Percentiles rank a stretch among this genome's conserved stretches.
Evolutionary conservation across 495 filamentous ascomycete genomes (phyloP).

Genomic region (Penicillium bovifimosum): DNA sequence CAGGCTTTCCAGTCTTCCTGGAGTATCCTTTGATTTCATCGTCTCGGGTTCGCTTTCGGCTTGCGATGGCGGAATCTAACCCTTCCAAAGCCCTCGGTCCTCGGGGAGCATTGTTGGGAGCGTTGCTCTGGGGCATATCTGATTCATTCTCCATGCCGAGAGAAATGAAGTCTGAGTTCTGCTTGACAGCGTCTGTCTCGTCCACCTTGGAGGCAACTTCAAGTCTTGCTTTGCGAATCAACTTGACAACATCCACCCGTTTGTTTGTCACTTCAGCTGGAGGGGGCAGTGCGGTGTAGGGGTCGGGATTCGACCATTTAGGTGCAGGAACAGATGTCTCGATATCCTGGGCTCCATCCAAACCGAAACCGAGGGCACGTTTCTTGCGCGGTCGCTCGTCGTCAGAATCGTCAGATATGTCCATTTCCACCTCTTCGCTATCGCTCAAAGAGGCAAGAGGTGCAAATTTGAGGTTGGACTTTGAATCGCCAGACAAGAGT

Average conservation of each 20-base stretch:
- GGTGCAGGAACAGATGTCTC: conserved; percentile 38
- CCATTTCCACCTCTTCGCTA: conserved; percentile 68
- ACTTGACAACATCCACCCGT: conserved; percentile 74
- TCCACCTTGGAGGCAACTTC: conserved; percentile 30
- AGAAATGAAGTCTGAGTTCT: conserved; percentile 79
- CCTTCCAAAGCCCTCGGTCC: conserved; percentile 19
- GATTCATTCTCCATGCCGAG: conserved; percentile 58
- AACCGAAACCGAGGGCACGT: conserved; percentile 47
- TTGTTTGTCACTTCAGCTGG: conserved; percentile 57
- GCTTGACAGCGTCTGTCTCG: conserved; percentile 48
- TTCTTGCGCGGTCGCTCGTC: conserved; percentile 44
- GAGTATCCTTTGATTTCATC: conserved; percentile 55
- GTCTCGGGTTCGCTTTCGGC: conserved; percentile 64
- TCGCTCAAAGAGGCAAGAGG: conserved; percentile 60
- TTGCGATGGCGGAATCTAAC: conserved; percentile 38
- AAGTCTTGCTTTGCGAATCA: conserved; percentile 80
- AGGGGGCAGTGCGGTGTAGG: conserved; percentile 77
- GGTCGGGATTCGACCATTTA: conserved; percentile 92
- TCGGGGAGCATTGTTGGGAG: conserved; percentile 34
- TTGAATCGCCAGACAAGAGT: conserved; percentile 26
- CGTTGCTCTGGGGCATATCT: conserved; percentile 13
- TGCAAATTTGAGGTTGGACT: conserved; percentile 36
- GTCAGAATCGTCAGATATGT: conserved; percentile 45
- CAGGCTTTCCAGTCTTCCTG: conserved; percentile 40
- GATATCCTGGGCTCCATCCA: conserved; percentile 31